Conservation (phyloP, 768 basidiomycete species). For the Amanita pseudoporphyria region DNA sequence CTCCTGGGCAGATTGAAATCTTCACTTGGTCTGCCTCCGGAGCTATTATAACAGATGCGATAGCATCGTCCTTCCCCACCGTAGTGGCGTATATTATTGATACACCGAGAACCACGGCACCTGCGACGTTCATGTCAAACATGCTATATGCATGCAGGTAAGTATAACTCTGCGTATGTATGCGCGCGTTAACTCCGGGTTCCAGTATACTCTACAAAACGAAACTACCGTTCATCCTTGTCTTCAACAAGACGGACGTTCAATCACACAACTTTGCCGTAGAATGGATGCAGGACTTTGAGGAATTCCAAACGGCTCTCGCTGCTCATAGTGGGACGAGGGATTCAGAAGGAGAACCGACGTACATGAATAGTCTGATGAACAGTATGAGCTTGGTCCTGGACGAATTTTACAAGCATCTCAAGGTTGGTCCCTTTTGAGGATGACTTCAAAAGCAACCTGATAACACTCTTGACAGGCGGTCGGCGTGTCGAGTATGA, state of each 20-base stretch:
- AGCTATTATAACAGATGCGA: constrained; percentile 94
- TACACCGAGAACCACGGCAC: constrained; percentile 88
- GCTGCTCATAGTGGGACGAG: constrained; percentile 56
- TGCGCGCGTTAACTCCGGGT: not conserved
- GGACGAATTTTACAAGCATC: constrained; percentile 96
- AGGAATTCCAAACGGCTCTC: constrained; percentile 86
- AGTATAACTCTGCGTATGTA: constrained; percentile 11
- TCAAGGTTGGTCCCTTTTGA: constrained; percentile 50
- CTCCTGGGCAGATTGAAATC: constrained; percentile 98
- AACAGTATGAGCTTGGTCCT: constrained; percentile 97
- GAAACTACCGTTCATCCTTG: constrained; percentile 91
- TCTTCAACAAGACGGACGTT: constrained; percentile 98
- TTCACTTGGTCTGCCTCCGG: constrained; percentile 99
- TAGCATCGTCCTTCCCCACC: constrained; percentile 88
- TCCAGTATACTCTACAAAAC: constrained; percentile 94
- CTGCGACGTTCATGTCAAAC: constrained; percentile 99
- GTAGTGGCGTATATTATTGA: constrained; percentile 97
- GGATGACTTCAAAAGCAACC: not conserved
- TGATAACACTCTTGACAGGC: constrained; percentile 37
- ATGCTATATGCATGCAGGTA: constrained; percentile 99
- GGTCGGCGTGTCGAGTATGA: constrained; percentile 93
- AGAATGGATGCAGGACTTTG: constrained; percentile 99
- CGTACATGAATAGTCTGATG: constrained; percentile 98
- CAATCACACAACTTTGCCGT: constrained; percentile 84
- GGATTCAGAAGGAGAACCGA: constrained; percentile 83